These are phyloP conservation scores for Aspergillus puulaauensis DNA, from an alignment of 2,329 filamentous ascomycete genomes.

Conservation along the genomic window DNA sequence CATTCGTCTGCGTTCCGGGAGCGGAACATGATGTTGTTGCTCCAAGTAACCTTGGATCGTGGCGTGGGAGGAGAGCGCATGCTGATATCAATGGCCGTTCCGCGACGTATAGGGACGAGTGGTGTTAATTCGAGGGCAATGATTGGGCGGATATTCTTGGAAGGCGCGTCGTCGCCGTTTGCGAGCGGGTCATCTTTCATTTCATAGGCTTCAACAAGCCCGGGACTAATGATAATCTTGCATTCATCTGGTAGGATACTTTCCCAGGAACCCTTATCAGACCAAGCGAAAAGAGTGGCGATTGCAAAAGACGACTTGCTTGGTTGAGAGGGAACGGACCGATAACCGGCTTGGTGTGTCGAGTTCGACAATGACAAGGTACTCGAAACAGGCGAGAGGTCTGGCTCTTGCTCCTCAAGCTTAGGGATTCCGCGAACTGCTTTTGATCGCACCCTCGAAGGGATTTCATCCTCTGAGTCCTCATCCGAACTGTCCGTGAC, in stretches of 20 bases:
- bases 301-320: constrained; percentile 55
- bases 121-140: constrained; percentile 84
- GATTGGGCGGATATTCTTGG: constrained; percentile 47
- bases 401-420: constrained; percentile 37
- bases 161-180: constrained; percentile 18
- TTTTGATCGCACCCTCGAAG: constrained; percentile 26
- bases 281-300: constrained; percentile 63
- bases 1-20: constrained; percentile 75
- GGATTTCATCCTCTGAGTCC: constrained; percentile 52
- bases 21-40: constrained; percentile 88
- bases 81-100: constrained; percentile 89
- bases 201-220: constrained; percentile 64
- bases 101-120: constrained; percentile 82
- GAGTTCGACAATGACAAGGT: constrained; percentile 79
- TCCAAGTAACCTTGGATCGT: constrained; percentile 67
- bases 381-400: constrained; percentile 46
- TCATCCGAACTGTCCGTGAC: constrained; percentile 56
- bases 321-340: constrained; percentile 49
- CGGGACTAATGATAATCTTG: constrained; percentile 61
- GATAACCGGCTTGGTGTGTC: constrained; percentile 72
- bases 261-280: constrained; percentile 63
- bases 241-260: constrained; percentile 62
- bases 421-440: constrained; percentile 39
- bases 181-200: constrained; percentile 43
- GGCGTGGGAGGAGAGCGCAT: constrained; percentile 81